These are phyloP conservation scores for Wickerhamomyces sp. DNA, from an alignment of 1,139 yeast genomes.

Conservation along the genomic window DNA sequence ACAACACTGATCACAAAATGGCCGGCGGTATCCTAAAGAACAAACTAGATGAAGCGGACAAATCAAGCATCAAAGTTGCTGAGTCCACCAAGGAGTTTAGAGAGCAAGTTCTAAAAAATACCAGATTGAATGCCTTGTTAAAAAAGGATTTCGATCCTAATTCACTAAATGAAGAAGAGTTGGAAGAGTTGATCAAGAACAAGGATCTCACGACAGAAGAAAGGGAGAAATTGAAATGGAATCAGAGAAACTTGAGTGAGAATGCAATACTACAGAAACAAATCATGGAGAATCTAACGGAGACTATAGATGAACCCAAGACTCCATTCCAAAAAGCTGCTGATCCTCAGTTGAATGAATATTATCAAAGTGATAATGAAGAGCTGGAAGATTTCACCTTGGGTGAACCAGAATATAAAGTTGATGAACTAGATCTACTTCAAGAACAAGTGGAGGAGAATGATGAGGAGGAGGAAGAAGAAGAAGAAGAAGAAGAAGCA, in stretches of 20 bases:
- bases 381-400: constrained; percentile 43
- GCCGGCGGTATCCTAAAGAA: constrained; percentile 35
- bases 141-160: constrained; percentile 10
- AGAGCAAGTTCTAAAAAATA: constrained; percentile 43
- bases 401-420: constrained; percentile 46
- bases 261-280: constrained; percentile 42
- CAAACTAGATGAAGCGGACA: constrained; percentile 23
- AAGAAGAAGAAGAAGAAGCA: constrained; percentile 12
- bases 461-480: constrained; percentile 13
- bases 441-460: constrained; percentile 14
- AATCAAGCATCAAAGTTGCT: constrained; percentile 13
- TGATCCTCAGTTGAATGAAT: constrained; percentile 79
- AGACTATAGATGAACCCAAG: constrained; percentile 87
- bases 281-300: constrained; percentile 32
- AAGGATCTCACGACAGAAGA: constrained; percentile 11
- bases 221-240: constrained; percentile 58
- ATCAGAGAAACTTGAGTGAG: constrained; percentile 57
- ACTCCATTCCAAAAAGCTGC: constrained; percentile 96
- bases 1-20: not conserved
- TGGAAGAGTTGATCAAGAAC: constrained; percentile 4
- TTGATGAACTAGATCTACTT: constrained; percentile 21
- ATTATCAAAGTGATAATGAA: constrained; percentile 67
- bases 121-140: constrained; percentile 37
- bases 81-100: constrained; percentile 42
- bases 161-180: constrained; percentile 6